Conservation (phyloP, 306 rosid species). For the Oxytropis ochrocephala region DNA sequence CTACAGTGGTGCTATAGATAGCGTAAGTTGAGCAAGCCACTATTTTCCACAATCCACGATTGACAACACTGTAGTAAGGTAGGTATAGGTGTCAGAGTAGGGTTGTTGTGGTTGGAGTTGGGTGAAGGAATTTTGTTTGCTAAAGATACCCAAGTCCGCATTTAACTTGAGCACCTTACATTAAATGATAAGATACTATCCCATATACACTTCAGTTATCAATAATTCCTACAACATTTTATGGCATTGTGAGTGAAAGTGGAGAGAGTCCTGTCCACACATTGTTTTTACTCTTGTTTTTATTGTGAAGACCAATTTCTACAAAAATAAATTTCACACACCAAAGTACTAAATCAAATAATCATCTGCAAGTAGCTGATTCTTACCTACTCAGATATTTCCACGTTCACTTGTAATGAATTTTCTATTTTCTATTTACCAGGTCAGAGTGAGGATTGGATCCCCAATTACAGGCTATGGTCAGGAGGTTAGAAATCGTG, state of each 20-base stretch:
- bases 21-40: too few relatives aligned
- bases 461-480: conserved; percentile 97
- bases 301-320: background rate
- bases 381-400: background rate
- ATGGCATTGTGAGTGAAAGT: background rate
- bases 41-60: too few relatives aligned
- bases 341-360: background rate
- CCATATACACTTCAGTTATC: background rate
- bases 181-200: background rate
- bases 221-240: background rate
- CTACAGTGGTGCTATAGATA: too few relatives aligned
- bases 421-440: too few relatives aligned
- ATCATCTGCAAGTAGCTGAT: background rate
- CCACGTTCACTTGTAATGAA: background rate
- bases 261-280: background rate
- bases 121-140: background rate
- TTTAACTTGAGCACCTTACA: background rate
- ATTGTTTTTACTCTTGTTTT: background rate
- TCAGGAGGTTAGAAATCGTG: conserved; percentile 96
- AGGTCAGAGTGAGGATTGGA: conserved; percentile 91
- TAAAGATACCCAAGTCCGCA: background rate
- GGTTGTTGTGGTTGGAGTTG: background rate
- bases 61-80: too few relatives aligned
- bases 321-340: background rate
- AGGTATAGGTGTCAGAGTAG: background rate